Base-by-base conservation (phyloP, 306 rosid genomes). In the Trifolium subterraneum region DNA sequence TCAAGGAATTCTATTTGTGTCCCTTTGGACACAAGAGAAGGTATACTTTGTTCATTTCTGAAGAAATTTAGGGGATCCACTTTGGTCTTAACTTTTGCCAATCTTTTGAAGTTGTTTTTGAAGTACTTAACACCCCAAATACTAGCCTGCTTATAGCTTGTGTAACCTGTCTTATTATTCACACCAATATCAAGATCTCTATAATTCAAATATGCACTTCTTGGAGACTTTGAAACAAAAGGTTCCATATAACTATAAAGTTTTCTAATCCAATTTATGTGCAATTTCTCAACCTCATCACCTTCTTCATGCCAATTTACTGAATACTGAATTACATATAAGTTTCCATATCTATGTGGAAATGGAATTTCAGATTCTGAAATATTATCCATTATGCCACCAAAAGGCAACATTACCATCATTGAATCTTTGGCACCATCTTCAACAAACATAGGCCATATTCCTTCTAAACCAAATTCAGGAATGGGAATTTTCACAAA, bases 381-480 rank as follows among this genome's bases (percentile, higher is more conserved):
- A 82, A 82, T 82, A 36, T 56, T 45, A 74, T 78, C 68, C 86
- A 74, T 82, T 61, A n/a, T 78, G 12, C 63, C 83, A 9, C 83
- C 86, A 36, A 42, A 82, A 70, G 86, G 86, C 64, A 36, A 56
- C 6, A 82, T 12, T 6, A 29, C 13, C 75, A 82, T 4, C 0
- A 3, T 0, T 23, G 69, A 25, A 70, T 18, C 6, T 70, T 70
- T 2, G 50, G 66, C 80, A 68, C 45, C 86, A 8, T 70, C 67
- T 70, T 82, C 78, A 20, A 27, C 9, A 47, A 82, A 15, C 47
- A 70, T 44, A n/a, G 71, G 70, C 86, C 83, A 82, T 29, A 82
- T 54, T 44, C 83, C 83, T 70, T 82, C 33, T 9, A 82, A 20
- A 4, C 68, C 83, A 35, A 0, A 35, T 10, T 78, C 75, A 3